A percentile compares a stretch with the other conserved stretches of the same genome.
Conservation (phyloP, 139 green algal genomes). For the Picochlorum sp. region DNA sequence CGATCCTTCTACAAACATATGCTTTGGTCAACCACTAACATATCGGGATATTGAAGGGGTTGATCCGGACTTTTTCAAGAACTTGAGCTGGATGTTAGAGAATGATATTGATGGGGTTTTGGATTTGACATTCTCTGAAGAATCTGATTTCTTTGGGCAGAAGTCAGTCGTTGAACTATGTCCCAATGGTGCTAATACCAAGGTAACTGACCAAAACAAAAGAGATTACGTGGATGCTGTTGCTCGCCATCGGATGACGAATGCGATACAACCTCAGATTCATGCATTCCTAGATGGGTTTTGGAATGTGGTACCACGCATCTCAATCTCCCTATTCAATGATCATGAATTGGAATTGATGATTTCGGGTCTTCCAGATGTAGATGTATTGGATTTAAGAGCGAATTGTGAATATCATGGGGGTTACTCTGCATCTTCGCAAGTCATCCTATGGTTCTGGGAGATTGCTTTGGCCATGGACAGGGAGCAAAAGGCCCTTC, state of each 20-base stretch:
- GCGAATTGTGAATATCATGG: slow-evolving; percentile 89
- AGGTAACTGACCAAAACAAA: slow-evolving; percentile 95
- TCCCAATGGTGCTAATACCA: slow-evolving; percentile 56
- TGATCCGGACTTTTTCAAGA: slow-evolving; percentile 94
- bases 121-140: slow-evolving; percentile 89
- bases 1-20: slow-evolving; percentile 99
- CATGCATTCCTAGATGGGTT: slow-evolving; percentile 77
- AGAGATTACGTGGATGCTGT: slow-evolving; percentile 90
- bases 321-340: slow-evolving; percentile 79
- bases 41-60: slow-evolving; percentile 95
- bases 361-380: slow-evolving; percentile 90
- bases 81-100: slow-evolving; percentile 83
- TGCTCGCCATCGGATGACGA: slow-evolving; percentile 90
- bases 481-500: slow-evolving; percentile 77
- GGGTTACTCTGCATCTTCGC: slow-evolving; percentile 61
- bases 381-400: slow-evolving; percentile 86
- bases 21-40: slow-evolving; percentile 79
- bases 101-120: slow-evolving; percentile 94
- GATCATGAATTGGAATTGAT: slow-evolving; percentile 97
- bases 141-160: slow-evolving; percentile 81
- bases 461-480: slow-evolving; percentile 76
- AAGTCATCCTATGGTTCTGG: slow-evolving; percentile 93
- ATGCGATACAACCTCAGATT: slow-evolving; percentile 80
- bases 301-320: slow-evolving; percentile 81
- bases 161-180: slow-evolving; percentile 79